Conservation (phyloP, 2,329 filamentous ascomycete species). For the Colletotrichum godetiae region DNA sequence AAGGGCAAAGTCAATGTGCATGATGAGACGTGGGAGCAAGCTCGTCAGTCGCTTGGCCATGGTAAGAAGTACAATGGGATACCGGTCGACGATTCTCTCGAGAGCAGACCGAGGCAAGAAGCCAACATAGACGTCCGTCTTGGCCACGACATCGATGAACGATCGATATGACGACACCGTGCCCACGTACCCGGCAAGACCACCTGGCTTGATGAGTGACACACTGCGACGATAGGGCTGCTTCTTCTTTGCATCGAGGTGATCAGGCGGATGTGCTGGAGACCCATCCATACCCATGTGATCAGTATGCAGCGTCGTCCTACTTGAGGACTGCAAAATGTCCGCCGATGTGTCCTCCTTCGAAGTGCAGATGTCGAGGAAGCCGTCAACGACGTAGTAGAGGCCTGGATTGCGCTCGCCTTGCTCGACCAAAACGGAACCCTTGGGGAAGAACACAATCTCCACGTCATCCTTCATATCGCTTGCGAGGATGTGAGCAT, state of each 20-base stretch:
- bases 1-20: constrained; percentile 97
- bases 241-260: constrained; percentile 53
- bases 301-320: constrained; percentile 42
- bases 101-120: constrained; percentile 88
- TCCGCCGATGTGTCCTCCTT: constrained; percentile 65
- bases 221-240: constrained; percentile 73
- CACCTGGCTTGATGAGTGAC: constrained; percentile 93
- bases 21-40: constrained; percentile 86
- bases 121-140: constrained; percentile 98
- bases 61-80: constrained; percentile 91
- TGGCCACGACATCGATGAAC: constrained; percentile 95
- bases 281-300: constrained; percentile 25
- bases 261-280: constrained; percentile 33
- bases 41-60: constrained; percentile 96
- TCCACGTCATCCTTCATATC: constrained; percentile 94
- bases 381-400: constrained; percentile 98
- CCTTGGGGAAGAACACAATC: constrained; percentile 97
- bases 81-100: constrained; percentile 91
- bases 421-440: constrained; percentile 93
- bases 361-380: constrained; percentile 92
- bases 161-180: constrained; percentile 95
- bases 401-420: constrained; percentile 96
- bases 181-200: constrained; percentile 92
- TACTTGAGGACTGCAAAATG: constrained; percentile 52
- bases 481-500: constrained; percentile 74